phyloP scores from a whole-genome alignment of 2,329 filamentous ascomycete genomes.

The Cercospora janseana region DNA sequence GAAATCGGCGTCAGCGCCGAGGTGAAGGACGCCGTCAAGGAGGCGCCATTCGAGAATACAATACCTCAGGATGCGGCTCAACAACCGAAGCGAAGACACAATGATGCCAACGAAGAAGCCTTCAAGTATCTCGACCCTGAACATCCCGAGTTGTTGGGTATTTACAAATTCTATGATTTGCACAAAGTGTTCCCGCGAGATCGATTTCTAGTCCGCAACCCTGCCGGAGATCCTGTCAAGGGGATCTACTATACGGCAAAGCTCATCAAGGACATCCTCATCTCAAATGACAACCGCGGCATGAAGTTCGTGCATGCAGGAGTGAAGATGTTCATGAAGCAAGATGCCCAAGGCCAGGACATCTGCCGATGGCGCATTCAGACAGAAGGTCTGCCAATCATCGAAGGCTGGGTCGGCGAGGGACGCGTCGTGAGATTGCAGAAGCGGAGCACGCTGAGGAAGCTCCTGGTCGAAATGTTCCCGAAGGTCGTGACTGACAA shows the following conservation, averaged over 20 bases:
- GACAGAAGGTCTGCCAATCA: constrained; percentile 85
- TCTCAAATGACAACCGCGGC: constrained; percentile 81
- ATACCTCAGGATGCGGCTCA: constrained; percentile 17
- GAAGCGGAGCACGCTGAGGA: constrained; percentile 75
- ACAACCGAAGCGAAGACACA: constrained; percentile 26
- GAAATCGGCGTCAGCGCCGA: constrained; percentile 23
- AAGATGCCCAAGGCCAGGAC: constrained; percentile 81
- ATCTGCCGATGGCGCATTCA: constrained; percentile 95
- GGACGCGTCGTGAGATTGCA: constrained; percentile 71
- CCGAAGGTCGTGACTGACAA: constrained; percentile 63
- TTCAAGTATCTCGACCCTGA: constrained; percentile 83
- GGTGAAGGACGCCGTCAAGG: constrained; percentile 26
- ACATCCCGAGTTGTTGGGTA: constrained; percentile 72
- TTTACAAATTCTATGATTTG: constrained; percentile 82
- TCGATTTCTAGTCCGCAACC: constrained; percentile 95
- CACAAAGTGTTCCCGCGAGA: constrained; percentile 81
- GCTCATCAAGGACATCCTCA: constrained; percentile 80
- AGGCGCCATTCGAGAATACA: constrained; percentile 31
- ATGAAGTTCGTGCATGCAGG: constrained; percentile 96
- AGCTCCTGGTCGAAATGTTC: constrained; percentile 93
- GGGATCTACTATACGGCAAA: constrained; percentile 94
- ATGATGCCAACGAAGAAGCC: constrained; percentile 72
- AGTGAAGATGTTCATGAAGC: constrained; percentile 99
- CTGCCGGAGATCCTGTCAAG: constrained; percentile 80
- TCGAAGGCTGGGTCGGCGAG: constrained; percentile 85